Conservation (phyloP, 352 stramenopile genomes). For the Phytophthora brassicae region DNA sequence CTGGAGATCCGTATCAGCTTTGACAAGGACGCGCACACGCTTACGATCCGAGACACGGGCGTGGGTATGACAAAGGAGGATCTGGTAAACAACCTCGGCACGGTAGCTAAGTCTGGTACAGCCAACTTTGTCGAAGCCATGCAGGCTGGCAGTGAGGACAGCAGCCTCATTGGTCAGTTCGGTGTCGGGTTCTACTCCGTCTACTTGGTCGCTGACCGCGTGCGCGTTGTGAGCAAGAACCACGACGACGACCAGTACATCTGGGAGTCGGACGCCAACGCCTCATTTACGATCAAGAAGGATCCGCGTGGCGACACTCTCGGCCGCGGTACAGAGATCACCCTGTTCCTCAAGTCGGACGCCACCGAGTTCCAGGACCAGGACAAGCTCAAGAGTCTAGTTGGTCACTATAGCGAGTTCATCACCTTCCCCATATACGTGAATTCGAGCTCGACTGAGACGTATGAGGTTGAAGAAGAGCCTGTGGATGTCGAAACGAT, state of each 20-base stretch:
- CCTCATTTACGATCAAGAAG: slow-evolving; percentile 95
- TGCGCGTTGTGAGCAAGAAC: slow-evolving; percentile 97
- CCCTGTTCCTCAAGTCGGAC: slow-evolving; percentile 98
- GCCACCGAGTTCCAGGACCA: slow-evolving; percentile 95
- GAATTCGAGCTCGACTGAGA: slow-evolving; percentile 92
- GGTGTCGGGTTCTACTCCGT: slow-evolving; percentile 99
- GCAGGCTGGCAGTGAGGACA: slow-evolving; percentile 89
- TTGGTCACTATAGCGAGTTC: slow-evolving; percentile 99
- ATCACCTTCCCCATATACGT: slow-evolving; percentile 99
- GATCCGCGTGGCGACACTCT: slow-evolving; percentile 97
- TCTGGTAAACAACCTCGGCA: slow-evolving; percentile 96
- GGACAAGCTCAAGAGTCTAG: slow-evolving; percentile 93
- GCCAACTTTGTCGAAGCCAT: slow-evolving; percentile 98
- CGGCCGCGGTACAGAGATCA: slow-evolving; percentile 98
- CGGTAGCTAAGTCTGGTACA: slow-evolving; percentile 98
- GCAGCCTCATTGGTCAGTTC: slow-evolving; percentile 99
- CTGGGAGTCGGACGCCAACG: slow-evolving; percentile 98
- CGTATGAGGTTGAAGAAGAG: slow-evolving; percentile 91
- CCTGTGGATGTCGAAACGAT: slow-evolving; percentile 55
- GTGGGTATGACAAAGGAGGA: slow-evolving; percentile 99
- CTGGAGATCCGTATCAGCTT: slow-evolving; percentile 98
- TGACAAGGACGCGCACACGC: slow-evolving; percentile 93
- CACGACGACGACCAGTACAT: slow-evolving; percentile 98
- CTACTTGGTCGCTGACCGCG: slow-evolving; percentile 96
- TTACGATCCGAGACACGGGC: slow-evolving; percentile 98